phyloP scores from a whole-genome alignment of 371 early-diverging fungal species.

The Syncephalastrum contaminatum region DNA sequence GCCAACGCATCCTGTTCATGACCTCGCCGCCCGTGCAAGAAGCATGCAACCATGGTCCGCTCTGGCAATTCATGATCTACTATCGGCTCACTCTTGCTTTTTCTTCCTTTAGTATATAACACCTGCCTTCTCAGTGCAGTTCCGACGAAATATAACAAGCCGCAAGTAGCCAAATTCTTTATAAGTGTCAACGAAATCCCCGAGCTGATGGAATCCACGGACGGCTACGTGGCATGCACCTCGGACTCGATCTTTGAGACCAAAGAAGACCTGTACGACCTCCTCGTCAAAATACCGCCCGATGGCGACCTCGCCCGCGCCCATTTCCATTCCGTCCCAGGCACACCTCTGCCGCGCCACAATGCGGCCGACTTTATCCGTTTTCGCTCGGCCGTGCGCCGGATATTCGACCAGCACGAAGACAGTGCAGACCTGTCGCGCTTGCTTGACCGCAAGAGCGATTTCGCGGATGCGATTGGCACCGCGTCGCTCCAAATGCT shows the following conservation, averaged over 20 bases:
- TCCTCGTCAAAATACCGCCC: slow-evolving; percentile 43
- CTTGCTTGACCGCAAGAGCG: slow-evolving; percentile 6
- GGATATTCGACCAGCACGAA: slow-evolving; percentile 8
- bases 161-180: slow-evolving; percentile 35
- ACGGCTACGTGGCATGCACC: slow-evolving; percentile 61
- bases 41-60: slow-evolving; percentile 51
- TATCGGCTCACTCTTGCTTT: too few relatives aligned
- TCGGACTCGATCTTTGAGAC: slow-evolving; percentile 56
- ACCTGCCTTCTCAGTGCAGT: slow-evolving; percentile 9
- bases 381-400: slow-evolving; percentile 23
- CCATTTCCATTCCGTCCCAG: neutral
- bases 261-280: slow-evolving; percentile 57
- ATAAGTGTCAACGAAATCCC: slow-evolving; percentile 60
- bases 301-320: too few relatives aligned
- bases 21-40: slow-evolving; percentile 49
- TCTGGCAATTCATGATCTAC: too few relatives aligned
- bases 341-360: slow-evolving; percentile 7
- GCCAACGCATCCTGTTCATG: slow-evolving; percentile 54
- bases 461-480: slow-evolving; percentile 8
- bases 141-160: slow-evolving; percentile 13
- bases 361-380: slow-evolving; percentile 34
- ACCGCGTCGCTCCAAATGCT: slow-evolving; percentile 9
- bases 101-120: slow-evolving; percentile 8
- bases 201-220: slow-evolving; percentile 27
- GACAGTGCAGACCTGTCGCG: neutral